Evolutionary conservation across 1,139 yeast species (phyloP), one percentile per base, ranked within the genome.

Genomic region (Pichia sp.): DNA sequence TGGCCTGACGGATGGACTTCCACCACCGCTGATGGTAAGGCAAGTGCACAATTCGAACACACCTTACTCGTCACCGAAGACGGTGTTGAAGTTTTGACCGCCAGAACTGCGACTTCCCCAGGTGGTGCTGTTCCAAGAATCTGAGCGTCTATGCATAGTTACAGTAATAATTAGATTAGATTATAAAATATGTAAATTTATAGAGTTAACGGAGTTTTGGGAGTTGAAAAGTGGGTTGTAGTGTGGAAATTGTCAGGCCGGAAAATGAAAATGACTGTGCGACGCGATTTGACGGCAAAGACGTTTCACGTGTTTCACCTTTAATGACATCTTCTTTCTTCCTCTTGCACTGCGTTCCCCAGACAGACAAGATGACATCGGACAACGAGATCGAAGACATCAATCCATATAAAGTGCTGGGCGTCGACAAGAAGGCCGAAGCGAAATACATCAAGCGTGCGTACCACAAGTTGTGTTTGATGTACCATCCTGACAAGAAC

Each of bases 1-100:
- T 94, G 99, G 99, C 99, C 99, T 1, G 99, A 94, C 67, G 87
- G 88, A 68, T 94, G 99, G 99, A 94, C 99, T 12, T 80, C 96
- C 1, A 79, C 81, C 22, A 93, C 98, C 18, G 81, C 79, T 47
- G 98, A 93, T 63, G 98, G 98, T 46, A 80, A 81, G 63, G 72
- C 77, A 52, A 83, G 93, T 56, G 99, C 99, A 1, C 99, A 94
- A 68, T 94, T 94, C 60, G 95, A 94, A 69, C 98, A 94, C 64
- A 91, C 95, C 65, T 63, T 94, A 62, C 69, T 94, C 53, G 95
- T 93, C 34, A 94, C 99, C 6, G 98, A 90, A 61, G 85, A 82
- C 45, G 99, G 99, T 15, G 89, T 85, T 37, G 99, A 94, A 68
- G 85, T 93, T 11, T 76, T 94, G 60, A 85, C 96, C 31, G 96